Evolutionary conservation across 2,329 filamentous ascomycete species (phyloP).

Genomic region (Cytospora piceae): DNA sequence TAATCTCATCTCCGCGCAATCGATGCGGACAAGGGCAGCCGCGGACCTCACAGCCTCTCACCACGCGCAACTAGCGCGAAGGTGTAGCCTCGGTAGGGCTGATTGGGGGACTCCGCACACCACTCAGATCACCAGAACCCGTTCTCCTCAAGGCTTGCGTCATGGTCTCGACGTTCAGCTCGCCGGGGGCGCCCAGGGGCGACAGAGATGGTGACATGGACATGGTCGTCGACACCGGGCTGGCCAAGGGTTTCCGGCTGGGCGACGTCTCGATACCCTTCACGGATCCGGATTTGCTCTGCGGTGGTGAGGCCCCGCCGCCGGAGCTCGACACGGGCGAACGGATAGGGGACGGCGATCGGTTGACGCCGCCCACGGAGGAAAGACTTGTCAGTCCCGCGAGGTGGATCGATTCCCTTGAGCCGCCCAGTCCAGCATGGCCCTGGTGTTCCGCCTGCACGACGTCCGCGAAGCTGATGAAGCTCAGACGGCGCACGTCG

Average conservation of each 20-base stretch:
- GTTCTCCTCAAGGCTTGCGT: conserved; percentile 84
- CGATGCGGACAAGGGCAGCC: conserved; percentile 11
- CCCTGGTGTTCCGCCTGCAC: conserved; percentile 85
- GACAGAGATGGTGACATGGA: conserved; percentile 27
- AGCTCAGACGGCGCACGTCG: conserved; percentile 83
- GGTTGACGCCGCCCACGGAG: conserved; percentile 47
- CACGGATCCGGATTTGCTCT: conserved; percentile 74
- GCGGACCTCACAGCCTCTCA: conserved; percentile 10
- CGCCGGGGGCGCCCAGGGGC: conserved; percentile 47
- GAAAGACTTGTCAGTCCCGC: conserved; percentile 67
- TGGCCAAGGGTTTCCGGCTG: conserved; percentile 62
- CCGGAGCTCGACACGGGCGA: conserved; percentile 77
- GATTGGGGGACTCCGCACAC: conserved; percentile 57
- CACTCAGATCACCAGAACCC: conserved; percentile 76
- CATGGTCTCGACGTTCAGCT: conserved; percentile 93
- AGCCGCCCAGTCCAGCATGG: conserved; percentile 52
- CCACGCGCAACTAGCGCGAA: conserved; percentile 32
- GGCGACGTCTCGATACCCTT: conserved; percentile 74
- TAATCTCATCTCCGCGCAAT: neutral
- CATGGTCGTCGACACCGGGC: conserved; percentile 57
- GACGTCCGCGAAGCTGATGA: conserved; percentile 96
- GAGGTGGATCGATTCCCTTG: conserved; percentile 71
- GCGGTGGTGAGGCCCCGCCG: conserved; percentile 63
- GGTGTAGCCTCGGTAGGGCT: conserved; percentile 57
- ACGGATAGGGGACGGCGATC: conserved; percentile 79